Conservation (phyloP, 345 rosid species). For the Noccaea caerulescens region DNA sequence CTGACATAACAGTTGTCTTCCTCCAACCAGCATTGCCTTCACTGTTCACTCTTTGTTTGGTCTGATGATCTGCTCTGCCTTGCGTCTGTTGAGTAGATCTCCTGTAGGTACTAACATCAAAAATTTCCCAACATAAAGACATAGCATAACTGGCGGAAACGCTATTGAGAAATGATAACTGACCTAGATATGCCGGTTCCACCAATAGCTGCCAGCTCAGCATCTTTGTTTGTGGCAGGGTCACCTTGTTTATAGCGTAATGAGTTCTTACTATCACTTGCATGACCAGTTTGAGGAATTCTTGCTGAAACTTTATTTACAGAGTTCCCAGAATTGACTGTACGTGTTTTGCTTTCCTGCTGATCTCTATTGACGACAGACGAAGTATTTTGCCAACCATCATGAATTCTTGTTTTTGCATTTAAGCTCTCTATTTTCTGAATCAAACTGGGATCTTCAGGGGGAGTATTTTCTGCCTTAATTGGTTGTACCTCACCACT, state of each 20-base stretch:
- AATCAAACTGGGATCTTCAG: constrained; percentile 69
- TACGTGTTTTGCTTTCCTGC: constrained; percentile 52
- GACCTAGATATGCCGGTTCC: constrained; percentile 57
- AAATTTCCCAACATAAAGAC: constrained; percentile 36
- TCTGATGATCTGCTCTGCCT: constrained; percentile 59
- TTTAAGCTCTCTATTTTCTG: constrained; percentile 90
- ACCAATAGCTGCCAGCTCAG: constrained; percentile 41
- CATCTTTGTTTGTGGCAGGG: constrained; percentile 52
- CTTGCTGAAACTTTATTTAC: constrained; percentile 49
- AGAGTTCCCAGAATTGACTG: constrained; percentile 44
- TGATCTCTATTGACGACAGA: constrained; percentile 48
- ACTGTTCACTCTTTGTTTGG: constrained; percentile 55
- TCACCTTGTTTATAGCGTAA: constrained; percentile 45
- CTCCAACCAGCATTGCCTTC: constrained; percentile 66
- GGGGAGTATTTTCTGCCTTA: constrained; percentile 45
- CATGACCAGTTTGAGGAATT: constrained; percentile 45
- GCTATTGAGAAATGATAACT: constrained; percentile 36
- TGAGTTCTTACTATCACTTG: constrained; percentile 41
- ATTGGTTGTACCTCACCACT: constrained; percentile 44
- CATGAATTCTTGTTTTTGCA: constrained; percentile 70
- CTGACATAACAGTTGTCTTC: constrained; percentile 52
- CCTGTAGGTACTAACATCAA: constrained; percentile 62
- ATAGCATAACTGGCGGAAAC: constrained; percentile 39
- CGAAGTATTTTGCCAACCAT: constrained; percentile 53
- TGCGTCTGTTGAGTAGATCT: constrained; percentile 60